phyloP scores from a whole-genome alignment of 306 rosid species.

The Vicia sativa region DNA sequence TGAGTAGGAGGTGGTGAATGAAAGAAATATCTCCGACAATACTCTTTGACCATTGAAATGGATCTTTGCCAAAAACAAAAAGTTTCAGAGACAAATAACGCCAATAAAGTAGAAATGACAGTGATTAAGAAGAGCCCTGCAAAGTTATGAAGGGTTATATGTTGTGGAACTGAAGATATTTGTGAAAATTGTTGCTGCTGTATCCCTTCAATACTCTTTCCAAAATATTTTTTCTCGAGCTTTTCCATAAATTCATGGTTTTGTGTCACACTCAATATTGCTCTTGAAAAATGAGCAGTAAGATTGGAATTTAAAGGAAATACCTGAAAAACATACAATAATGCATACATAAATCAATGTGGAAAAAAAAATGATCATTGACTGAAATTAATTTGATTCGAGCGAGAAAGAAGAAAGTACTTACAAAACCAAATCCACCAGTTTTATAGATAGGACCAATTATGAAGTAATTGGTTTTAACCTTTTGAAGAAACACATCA shows the following conservation, averaged over 20 bases:
- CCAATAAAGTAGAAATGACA: constrained; percentile 4
- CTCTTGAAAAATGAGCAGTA: constrained; percentile 37
- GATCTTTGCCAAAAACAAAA: background rate
- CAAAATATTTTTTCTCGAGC: constrained; percentile 33
- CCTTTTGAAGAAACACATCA: constrained; percentile 14
- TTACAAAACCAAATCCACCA: constrained; percentile 46
- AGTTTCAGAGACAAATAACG: constrained; percentile 6
- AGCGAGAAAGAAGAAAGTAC: background rate
- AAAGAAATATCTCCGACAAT: background rate
- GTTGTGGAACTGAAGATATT: background rate
- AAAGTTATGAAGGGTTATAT: constrained; percentile 35
- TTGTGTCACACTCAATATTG: constrained; percentile 38
- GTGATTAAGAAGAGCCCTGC: constrained; percentile 41
- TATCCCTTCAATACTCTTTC: constrained; percentile 4
- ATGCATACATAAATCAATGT: too few relatives aligned
- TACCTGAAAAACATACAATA: background rate
- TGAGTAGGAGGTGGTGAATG: background rate
- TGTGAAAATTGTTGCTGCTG: too few relatives aligned
- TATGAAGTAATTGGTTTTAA: constrained; percentile 35
- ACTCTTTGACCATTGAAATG: background rate
- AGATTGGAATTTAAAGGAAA: constrained; percentile 32
- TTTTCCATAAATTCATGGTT: constrained; percentile 22
- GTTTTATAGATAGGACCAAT: constrained; percentile 34
- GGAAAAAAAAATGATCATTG: too few relatives aligned
- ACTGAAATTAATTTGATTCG: too few relatives aligned